Percentiles rank a stretch among this genome's conserved stretches.
These are phyloP conservation scores for Eimeria tenella DNA, from an alignment of 169 alveolate species.

Conservation along the genomic window DNA sequence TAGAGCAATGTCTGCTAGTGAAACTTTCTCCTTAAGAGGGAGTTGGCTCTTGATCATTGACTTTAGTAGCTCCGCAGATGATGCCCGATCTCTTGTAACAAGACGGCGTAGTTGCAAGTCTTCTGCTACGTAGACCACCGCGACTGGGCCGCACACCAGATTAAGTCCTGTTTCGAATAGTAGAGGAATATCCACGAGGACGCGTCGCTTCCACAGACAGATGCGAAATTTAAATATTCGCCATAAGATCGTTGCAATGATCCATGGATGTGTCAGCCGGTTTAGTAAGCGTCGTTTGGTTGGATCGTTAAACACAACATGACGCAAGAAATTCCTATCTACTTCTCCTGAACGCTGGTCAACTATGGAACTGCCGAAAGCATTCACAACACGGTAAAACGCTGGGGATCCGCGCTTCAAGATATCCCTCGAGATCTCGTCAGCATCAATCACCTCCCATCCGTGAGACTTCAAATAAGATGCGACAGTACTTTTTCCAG, in stretches of 20 bases:
- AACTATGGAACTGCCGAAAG: conserved; percentile 23
- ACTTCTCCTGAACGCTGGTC: conserved; percentile 37
- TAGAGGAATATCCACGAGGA: conserved; percentile 51
- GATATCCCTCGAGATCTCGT: conserved; percentile 23
- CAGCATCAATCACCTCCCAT: conserved; percentile 58
- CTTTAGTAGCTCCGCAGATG: conserved; percentile 31
- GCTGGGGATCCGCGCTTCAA: conserved; percentile 63
- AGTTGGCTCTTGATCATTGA: conserved; percentile 60
- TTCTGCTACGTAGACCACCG: conserved; percentile 11
- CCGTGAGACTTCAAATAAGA: conserved; percentile 8
- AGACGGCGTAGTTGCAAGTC: conserved; percentile 61
- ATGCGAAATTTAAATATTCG: conserved; percentile 17
- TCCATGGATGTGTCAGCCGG: conserved; percentile 60
- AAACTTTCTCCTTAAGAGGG: conserved; percentile 58
- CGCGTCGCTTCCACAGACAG: conserved; percentile 62
- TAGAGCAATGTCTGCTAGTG: conserved; percentile 58
- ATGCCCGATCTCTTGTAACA: conserved; percentile 17
- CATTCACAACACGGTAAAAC: conserved; percentile 51
- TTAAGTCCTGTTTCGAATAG: conserved; percentile 34
- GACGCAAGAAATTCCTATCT: conserved; percentile 37
- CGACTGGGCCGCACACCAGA: conserved; percentile 55
- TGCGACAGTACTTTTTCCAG: conserved; percentile 50
- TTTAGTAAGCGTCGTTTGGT: conserved; percentile 45
- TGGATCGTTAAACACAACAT: conserved; percentile 42
- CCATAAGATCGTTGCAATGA: conserved; percentile 45